phyloP scores from a whole-genome alignment of 176 grass and related monocot genomes.

The Hordeum vulgare region MorexV3_pseudomolecules_assembly NC_058524.1:594639272-594639771 shows the following conservation, averaged over 20 bases:
- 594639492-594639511: background rate
- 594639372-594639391: background rate
- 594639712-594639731: no score
- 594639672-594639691: no score
- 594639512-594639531: background rate
- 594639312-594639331: background rate
- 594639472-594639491: background rate
- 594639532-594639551: background rate
- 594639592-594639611: no score
- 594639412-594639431: background rate
- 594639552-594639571: background rate
- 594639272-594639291: background rate
- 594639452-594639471: slow-evolving; percentile 4
- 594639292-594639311: background rate
- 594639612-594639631: no score
- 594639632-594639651: no score
- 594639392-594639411: background rate
- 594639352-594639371: background rate
- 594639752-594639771: no score
- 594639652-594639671: no score
- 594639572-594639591: background rate
- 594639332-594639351: background rate
- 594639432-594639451: slow-evolving; percentile 9
- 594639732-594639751: no score
- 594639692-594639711: no score